These are phyloP conservation scores for Plasmodium knowlesi DNA, from an alignment of 169 alveolate genomes.

Conservation along the genomic window DNA sequence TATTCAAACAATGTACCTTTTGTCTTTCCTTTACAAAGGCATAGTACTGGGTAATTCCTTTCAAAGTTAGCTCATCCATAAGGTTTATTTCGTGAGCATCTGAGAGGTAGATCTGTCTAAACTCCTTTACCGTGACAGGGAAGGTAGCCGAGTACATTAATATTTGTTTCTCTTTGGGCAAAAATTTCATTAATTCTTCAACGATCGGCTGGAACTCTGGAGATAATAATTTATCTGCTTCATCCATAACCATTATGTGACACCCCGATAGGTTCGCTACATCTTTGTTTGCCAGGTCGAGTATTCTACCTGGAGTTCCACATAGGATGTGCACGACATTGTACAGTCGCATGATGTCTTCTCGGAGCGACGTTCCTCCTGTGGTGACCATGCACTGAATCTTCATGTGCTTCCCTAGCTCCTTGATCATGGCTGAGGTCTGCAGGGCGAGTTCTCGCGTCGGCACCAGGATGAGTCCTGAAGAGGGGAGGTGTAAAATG, in stretches of 20 bases:
- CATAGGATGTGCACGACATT: conserved; percentile 97
- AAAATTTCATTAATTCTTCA: conserved; percentile 94
- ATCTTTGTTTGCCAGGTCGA: conserved; percentile 96
- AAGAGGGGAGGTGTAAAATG: background rate
- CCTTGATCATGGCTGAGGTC: conserved; percentile 96
- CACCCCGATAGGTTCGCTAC: conserved; percentile 93
- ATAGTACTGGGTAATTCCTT: conserved; percentile 99
- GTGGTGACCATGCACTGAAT: conserved; percentile 99
- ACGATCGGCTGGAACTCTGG: conserved; percentile 97
- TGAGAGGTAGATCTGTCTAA: conserved; percentile 95
- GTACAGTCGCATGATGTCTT: conserved; percentile 96
- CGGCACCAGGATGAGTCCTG: conserved; percentile 96
- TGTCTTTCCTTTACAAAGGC: conserved; percentile 98
- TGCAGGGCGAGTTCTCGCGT: conserved; percentile 97
- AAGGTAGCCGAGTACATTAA: conserved; percentile 98
- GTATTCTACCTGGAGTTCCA: conserved; percentile 99
- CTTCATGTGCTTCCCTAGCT: conserved; percentile 96
- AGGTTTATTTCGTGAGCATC: conserved; percentile 97
- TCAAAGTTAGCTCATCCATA: conserved; percentile 98
- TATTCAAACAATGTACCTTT: conserved; percentile 98
- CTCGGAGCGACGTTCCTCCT: conserved; percentile 98
- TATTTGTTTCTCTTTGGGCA: conserved; percentile 94
- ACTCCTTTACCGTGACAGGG: conserved; percentile 97
- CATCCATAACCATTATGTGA: conserved; percentile 96
- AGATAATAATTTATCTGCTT: conserved; percentile 98